A percentile compares a stretch with the other conserved stretches of the same genome.
Evolutionary conservation across 2,329 filamentous ascomycete genomes (phyloP).

Genomic region (Xylariaceae sp.): DNA sequence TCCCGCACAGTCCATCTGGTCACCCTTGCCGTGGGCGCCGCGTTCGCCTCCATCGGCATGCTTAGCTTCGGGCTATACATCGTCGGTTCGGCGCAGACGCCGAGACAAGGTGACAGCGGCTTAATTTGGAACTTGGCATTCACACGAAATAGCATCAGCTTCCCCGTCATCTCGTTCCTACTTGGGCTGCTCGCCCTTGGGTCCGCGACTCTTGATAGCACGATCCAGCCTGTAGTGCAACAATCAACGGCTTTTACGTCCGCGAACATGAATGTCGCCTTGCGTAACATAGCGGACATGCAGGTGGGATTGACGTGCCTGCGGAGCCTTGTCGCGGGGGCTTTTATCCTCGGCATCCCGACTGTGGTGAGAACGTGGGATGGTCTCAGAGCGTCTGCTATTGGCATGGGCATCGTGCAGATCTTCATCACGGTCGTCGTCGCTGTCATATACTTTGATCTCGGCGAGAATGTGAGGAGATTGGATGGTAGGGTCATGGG

Average conservation of each 20-base stretch:
- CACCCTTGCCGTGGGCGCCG: conserved; percentile 46
- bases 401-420: conserved; percentile 53
- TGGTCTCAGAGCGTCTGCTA: conserved; percentile 47
- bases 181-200: conserved; percentile 57
- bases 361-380: conserved; percentile 44
- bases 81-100: conserved; percentile 30
- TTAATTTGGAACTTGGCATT: conserved; percentile 31
- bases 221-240: conserved; percentile 51
- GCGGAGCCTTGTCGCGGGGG: conserved; percentile 50
- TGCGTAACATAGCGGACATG: conserved; percentile 59
- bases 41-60: conserved; percentile 50
- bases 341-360: conserved; percentile 53
- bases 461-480: conserved; percentile 50
- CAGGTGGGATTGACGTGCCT: conserved; percentile 50
- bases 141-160: conserved; percentile 35
- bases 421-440: conserved; percentile 46
- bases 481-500: conserved; percentile 57
- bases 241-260: conserved; percentile 58
- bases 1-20: conserved; percentile 43
- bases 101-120: conserved; percentile 32
- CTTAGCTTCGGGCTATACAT: conserved; percentile 55
- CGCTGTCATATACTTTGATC: conserved; percentile 50
- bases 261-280: conserved; percentile 52
- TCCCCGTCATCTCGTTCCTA: conserved; percentile 53
- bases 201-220: conserved; percentile 48